These are phyloP conservation scores for Neolentinus lepideus DNA, from an alignment of 1,284 basidiomycete species.

Conservation along the genomic window DNA sequence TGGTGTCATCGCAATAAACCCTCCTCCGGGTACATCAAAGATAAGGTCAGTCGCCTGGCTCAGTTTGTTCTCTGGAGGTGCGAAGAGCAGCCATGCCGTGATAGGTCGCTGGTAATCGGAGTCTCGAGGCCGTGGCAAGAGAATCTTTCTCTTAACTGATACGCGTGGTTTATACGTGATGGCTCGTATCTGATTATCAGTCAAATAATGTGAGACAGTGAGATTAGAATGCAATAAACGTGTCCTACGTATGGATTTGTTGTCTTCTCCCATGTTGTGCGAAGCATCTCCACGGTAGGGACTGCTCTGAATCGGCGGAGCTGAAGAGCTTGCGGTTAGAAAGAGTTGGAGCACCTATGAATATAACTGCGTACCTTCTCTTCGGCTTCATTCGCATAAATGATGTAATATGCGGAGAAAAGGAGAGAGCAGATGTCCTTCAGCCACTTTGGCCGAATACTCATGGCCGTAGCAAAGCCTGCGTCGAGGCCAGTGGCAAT, in stretches of 20 bases:
- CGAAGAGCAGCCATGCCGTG: constrained; percentile 81
- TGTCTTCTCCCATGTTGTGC: constrained; percentile 95
- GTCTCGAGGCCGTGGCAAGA: constrained; percentile 74
- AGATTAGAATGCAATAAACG: neutral
- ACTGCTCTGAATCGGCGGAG: constrained; percentile 86
- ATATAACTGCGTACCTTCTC: constrained; percentile 62
- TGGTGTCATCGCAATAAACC: constrained; percentile 93
- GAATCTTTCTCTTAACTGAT: constrained; percentile 66
- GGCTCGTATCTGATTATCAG: constrained; percentile 51
- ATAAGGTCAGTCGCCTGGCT: constrained; percentile 72
- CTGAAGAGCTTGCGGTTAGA: constrained; percentile 31
- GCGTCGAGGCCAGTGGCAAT: constrained; percentile 92
- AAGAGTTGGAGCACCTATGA: neutral
- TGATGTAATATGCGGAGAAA: constrained; percentile 89
- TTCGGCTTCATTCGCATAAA: constrained; percentile 90
- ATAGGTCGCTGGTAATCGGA: constrained; percentile 80
- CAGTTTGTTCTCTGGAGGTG: constrained; percentile 63
- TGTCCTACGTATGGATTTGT: constrained; percentile 76
- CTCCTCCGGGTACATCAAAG: constrained; percentile 91
- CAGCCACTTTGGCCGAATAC: constrained; percentile 89
- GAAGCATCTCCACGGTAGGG: constrained; percentile 93
- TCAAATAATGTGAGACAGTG: constrained; percentile 1
- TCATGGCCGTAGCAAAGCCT: constrained; percentile 93
- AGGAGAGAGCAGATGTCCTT: constrained; percentile 80
- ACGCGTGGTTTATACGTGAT: constrained; percentile 55